These are phyloP conservation scores for Panicum miliaceum DNA, from an alignment of 176 grass and related monocot species.

Conservation along the genomic window DNA sequence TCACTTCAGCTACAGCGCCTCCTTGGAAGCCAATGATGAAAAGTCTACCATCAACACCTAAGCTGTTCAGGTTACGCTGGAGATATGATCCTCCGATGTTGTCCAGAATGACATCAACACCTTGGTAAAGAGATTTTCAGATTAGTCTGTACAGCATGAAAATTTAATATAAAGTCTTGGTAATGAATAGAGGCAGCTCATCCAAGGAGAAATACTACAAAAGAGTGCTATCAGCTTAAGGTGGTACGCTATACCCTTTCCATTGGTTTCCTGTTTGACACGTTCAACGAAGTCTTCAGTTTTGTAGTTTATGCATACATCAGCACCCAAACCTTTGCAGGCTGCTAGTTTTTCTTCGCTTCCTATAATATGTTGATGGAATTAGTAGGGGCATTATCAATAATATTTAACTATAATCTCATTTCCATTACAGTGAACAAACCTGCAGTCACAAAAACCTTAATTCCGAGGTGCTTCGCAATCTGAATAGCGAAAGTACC, in stretches of 20 bases:
- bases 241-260: slow-evolving; percentile 56
- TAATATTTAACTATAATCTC: background rate
- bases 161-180: background rate
- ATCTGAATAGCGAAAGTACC: slow-evolving; percentile 92
- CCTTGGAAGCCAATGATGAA: slow-evolving; percentile 87
- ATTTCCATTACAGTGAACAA: slow-evolving; percentile 13
- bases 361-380: slow-evolving; percentile 39
- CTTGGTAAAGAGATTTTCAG: slow-evolving; percentile 44
- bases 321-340: slow-evolving; percentile 77
- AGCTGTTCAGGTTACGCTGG: slow-evolving; percentile 71
- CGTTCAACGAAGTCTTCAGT: slow-evolving; percentile 81
- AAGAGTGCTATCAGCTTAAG: background rate
- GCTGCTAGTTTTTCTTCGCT: slow-evolving; percentile 80
- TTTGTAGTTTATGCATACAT: slow-evolving; percentile 95
- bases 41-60: slow-evolving; percentile 74
- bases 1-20: slow-evolving; percentile 55
- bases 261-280: slow-evolving; percentile 81
- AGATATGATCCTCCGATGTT: slow-evolving; percentile 70
- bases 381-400: background rate
- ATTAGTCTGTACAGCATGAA: background rate
- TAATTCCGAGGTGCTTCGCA: slow-evolving; percentile 69
- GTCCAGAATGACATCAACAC: slow-evolving; percentile 89
- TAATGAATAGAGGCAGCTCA: background rate
- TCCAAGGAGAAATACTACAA: background rate
- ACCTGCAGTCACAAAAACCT: slow-evolving; percentile 93